Evolutionary conservation across 1,284 basidiomycete species (phyloP), one percentile per base, ranked within the genome.

Genomic region (Cutaneotrichosporon cavernicola): DNA sequence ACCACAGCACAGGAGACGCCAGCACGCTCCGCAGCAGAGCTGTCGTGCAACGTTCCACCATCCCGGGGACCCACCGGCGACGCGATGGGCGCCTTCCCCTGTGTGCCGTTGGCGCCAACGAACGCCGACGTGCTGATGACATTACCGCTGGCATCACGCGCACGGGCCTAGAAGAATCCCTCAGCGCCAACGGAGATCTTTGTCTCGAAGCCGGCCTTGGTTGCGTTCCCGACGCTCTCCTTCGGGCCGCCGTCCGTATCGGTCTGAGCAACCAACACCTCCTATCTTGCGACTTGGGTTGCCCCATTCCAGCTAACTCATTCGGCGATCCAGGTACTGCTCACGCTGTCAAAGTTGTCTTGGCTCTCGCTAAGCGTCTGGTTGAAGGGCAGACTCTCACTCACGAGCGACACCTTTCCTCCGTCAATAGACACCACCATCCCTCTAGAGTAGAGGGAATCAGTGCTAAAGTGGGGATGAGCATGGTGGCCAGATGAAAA

Each of bases 281-380:
- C 65, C 70, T 70, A 78, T 0, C 40, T 58, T 1, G 55, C 38
- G 21, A 78, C 70, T 49, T 76, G 71, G 8, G 76, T 78, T 1
- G 75, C 75, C 14, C 77, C 76, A 60, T 77, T 78, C 77, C 77
- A 79, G 1, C 69, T 71, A 10, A 70, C 70, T 68, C 68, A 73
- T 18, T 71, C 72, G 5, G 70, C 46, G 21, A 75, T 65, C 49
- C 60, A 65, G 4, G 40, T 46, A 36, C 26, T 21, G 53, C 21
- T n/a, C n/a, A 40, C 13, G 4, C 34, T 2, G 58, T 74, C 67
- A 11, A 73, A 64, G 51, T 64, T 70, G 1, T 77, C 78, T 61
- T 80, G 75, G 61, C 56, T 67, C 26, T 51, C 43, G 18, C 69
- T 67, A 18, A 70, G 64, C 2, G 65, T 67, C 5, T 61, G 31